phyloP scores from a whole-genome alignment of 176 grass and related monocot species.

The Phoenix roebelenii region DNA sequence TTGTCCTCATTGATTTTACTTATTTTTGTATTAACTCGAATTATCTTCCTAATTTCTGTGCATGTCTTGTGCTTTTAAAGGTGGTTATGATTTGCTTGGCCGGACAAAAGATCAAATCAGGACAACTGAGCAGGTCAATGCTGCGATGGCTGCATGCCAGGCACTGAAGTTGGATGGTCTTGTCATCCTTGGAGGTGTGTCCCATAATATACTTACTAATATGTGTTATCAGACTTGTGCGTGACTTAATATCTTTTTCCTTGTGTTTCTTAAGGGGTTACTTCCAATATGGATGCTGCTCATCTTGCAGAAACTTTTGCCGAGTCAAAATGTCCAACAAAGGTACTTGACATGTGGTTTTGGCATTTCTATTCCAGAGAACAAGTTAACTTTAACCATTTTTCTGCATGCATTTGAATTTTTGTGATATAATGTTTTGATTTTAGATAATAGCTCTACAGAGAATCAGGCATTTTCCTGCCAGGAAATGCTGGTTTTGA shows the following conservation, averaged over 20 bases:
- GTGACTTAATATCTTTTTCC: neutral
- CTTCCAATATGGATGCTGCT: slow-evolving; percentile 93
- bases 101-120: slow-evolving; percentile 98
- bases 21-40: neutral
- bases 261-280: slow-evolving; percentile 63
- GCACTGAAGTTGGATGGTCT: slow-evolving; percentile 84
- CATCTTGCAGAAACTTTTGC: slow-evolving; percentile 97
- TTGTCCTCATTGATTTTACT: neutral
- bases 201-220: no score
- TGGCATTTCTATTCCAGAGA: neutral
- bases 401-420: no score
- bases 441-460: no score
- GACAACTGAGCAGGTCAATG: slow-evolving; percentile 90
- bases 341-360: slow-evolving; percentile 29
- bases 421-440: no score
- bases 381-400: no score
- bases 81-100: slow-evolving; percentile 98
- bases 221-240: no score
- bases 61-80: slow-evolving; percentile 8
- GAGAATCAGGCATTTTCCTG: neutral
- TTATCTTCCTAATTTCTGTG: slow-evolving; percentile 8
- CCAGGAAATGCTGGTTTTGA: no score
- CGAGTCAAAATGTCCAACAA: slow-evolving; percentile 79
- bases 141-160: slow-evolving; percentile 67
- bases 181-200: slow-evolving; percentile 84